phyloP scores from a whole-genome alignment of 1,284 basidiomycete species.

The Ceratobasidium sp. region DNA sequence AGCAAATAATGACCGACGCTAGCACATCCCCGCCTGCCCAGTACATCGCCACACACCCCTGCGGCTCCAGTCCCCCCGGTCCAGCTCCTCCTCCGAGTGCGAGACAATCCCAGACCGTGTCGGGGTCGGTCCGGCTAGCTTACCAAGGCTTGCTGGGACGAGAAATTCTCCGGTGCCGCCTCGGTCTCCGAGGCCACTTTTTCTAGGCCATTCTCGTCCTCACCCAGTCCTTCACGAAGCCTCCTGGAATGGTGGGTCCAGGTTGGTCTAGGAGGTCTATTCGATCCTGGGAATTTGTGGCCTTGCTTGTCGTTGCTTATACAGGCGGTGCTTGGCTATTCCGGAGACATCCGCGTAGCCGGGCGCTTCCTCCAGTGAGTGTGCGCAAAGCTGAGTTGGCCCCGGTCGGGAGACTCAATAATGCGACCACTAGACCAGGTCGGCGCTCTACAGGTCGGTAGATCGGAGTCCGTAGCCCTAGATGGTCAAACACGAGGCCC shows the following conservation, averaged over 20 bases:
- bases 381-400: too few species aligned
- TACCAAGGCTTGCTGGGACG: background rate
- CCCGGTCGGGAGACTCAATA: too few species aligned
- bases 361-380: constrained; percentile 1
- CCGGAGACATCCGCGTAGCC: background rate
- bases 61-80: background rate
- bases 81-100: constrained; percentile 17
- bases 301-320: constrained; percentile 19
- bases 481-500: too few species aligned
- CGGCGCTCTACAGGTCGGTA: too few species aligned
- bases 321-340: background rate
- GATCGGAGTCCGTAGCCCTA: too few species aligned
- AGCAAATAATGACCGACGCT: constrained; percentile 1
- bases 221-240: background rate
- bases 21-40: background rate
- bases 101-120: constrained; percentile 10
- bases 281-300: constrained; percentile 9
- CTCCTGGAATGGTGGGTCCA: background rate
- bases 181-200: constrained; percentile 5
- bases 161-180: background rate
- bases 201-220: background rate
- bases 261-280: background rate
- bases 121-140: constrained; percentile 2
- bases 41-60: background rate
- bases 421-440: too few species aligned